Evolutionary conservation across 225 moss, liverwort and hornwort genomes (phyloP), one percentile per base, ranked within the genome.

Genomic region (Neckera pumila): DNA sequence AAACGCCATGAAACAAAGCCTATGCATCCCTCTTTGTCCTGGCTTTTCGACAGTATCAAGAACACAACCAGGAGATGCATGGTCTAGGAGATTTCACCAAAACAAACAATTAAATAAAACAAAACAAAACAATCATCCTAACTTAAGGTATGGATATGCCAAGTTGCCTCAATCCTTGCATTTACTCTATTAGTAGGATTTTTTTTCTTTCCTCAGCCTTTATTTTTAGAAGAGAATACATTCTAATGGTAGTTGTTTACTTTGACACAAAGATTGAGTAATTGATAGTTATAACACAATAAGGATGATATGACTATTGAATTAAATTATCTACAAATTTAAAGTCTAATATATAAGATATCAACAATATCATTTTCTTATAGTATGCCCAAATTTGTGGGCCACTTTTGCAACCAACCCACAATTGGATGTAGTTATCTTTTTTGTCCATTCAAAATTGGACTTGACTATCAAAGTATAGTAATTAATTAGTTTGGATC

Each of bases 231-330:
- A 21, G 21, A 66, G 1, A 66, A 21, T 12, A 12, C 1, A n/a
- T 66, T 11, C 1, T 65, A 3, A 0, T 67, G 21, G 7, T n/a
- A 21, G 6, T 66, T 66, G 6, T 67, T 67, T n/a, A 12, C 7
- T 11, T n/a, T n/a, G n/a, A 12, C 1, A 12, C 1, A n/a, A n/a
- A n/a, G 7, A n/a, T 11, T 36, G 11, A 8, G 1, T 34, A 65
- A 34, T 66, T n/a, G 6, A 11, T 66, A 6, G 20, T 12, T 20
- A n/a, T n/a, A 66, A 21, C 2, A 21, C n/a, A 12, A 6, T 5
- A n/a, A 69, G 5, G 22, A 38, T 22, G 12, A 69, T 22, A 69
- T 12, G 7, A 22, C 12, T 38, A 69, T 38, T 69, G 22, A 22
- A 69, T 69, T 69, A 69, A 69, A 38, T n/a, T n/a, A 12, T 67